phyloP scores from a whole-genome alignment of 805 yeast genomes.

The Saccharomycopsis amapae region DNA sequence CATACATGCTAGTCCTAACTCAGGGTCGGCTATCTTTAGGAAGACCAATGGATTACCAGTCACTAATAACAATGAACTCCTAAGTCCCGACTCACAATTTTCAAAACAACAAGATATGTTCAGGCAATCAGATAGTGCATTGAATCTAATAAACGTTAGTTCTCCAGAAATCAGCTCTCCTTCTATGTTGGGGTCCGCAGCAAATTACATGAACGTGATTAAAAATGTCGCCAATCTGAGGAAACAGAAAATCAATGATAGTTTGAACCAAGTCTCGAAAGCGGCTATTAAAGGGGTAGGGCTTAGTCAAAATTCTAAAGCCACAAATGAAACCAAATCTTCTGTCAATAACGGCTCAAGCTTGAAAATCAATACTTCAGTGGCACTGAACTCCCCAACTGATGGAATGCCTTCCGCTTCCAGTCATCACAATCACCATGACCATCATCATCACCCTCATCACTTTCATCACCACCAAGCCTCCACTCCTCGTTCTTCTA shows the following conservation, averaged over 20 bases:
- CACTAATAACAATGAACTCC: background rate
- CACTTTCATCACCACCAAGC: no score
- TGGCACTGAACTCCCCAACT: no score
- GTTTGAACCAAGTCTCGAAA: conserved; percentile 15
- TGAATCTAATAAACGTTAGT: no score
- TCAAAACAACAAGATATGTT: background rate
- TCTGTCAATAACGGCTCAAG: background rate
- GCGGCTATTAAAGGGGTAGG: conserved; percentile 11
- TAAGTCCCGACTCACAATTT: background rate
- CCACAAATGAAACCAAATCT: background rate
- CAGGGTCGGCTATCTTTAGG: no score
- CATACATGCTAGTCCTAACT: no score
- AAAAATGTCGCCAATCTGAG: conserved; percentile 15
- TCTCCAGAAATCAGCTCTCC: background rate
- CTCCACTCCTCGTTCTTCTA: background rate
- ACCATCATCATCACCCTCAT: background rate
- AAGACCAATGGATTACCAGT: no score
- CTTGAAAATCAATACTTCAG: no score
- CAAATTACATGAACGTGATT: conserved; percentile 15
- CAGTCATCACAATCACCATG: background rate
- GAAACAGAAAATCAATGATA: conserved; percentile 16
- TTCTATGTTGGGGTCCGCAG: conserved; percentile 7
- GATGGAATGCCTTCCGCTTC: no score
- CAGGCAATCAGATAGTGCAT: no score
- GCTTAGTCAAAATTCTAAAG: background rate